Base-by-base conservation (phyloP, 192 early-diverging fungal genomes). In the Backusella macrospora region DNA sequence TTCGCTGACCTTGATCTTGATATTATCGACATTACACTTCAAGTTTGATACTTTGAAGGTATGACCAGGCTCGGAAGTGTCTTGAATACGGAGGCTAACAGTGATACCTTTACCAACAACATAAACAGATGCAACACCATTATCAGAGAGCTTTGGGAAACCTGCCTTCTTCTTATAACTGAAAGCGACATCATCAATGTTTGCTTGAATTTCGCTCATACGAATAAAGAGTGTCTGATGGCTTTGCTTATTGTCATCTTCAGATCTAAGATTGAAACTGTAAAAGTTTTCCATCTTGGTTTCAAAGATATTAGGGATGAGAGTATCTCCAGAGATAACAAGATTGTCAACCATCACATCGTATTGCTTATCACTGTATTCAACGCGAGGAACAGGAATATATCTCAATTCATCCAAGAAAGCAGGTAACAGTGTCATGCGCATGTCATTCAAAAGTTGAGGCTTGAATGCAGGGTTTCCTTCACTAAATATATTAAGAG, bases 321-420 rank as follows among this genome's bases (percentile, higher is more conserved):
- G 62, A 21, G 80, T 76, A 5, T 75, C 78, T 38, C 82, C 80
- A 15, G 82, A 76, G 29, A 84, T 23, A 45, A 79, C 75, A 46
- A 84, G 68, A 23, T 84, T 81, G 44, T 84, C 82, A 44, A 84
- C 63, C 48, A 77, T 73, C 2, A 84, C 66, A 55, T 84, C 82
- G 46, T 81, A 71, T 73, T 84, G 76, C 21, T 72, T 40, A 65
- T 84, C 82, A n/a, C 75, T 79, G 42, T 84, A 84, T 43, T 84
- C 82, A 65, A 84, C 79, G 43, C 80, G 79, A 6, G 82, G 82
- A 72, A 84, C 75, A 26, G 82, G 82, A 37, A 84, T 78, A 43
- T 71, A 84, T 15, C 79, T 77, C 73, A 84, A 73, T 14, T 80
- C 73, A 29, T 84, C 82, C 39, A 81, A 37, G 62, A 81, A 52